Evolutionary conservation across 306 rosid species (phyloP).

Genomic region (Canavalia gladiata): DNA sequence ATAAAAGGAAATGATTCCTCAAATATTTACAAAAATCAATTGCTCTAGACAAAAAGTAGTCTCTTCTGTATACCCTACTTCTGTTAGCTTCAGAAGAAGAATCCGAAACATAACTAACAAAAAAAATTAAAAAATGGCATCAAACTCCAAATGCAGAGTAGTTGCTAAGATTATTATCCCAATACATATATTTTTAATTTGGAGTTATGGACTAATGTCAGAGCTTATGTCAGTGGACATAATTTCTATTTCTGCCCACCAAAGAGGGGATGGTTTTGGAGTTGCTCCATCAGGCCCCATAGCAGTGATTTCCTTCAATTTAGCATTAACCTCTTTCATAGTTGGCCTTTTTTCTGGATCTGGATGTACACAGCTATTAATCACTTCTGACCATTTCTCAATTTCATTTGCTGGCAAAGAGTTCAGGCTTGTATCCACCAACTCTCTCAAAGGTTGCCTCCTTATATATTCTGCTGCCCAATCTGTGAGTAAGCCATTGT

Average conservation of each 20-base stretch:
- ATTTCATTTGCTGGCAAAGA: conserved; percentile 62
- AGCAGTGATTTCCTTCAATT: conserved; percentile 72
- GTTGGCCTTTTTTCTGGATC: conserved; percentile 65
- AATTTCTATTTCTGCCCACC: conserved; percentile 99
- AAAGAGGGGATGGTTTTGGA: conserved; percentile 85
- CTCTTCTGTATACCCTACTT: conserved; percentile 33
- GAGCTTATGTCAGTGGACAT: conserved; percentile 65
- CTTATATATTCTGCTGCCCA: conserved; percentile 78
- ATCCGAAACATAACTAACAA: conserved; percentile 22
- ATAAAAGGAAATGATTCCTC: neutral
- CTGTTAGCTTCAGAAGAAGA: conserved; percentile 39
- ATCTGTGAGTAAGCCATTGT: conserved; percentile 58
- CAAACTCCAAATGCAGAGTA: conserved; percentile 47
- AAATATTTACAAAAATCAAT: conserved; percentile 37
- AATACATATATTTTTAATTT: neutral
- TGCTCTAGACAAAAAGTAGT: conserved; percentile 27
- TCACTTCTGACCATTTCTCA: conserved; percentile 62
- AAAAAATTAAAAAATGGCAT: conserved; percentile 23
- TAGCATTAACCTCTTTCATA: conserved; percentile 66
- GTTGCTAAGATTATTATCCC: conserved; percentile 12
- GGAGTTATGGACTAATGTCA: conserved; percentile 42
- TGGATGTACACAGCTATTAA: conserved; percentile 64
- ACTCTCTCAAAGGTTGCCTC: conserved; percentile 61
- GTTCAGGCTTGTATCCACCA: conserved; percentile 76
- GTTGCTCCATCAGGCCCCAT: conserved; percentile 82